A percentile compares a stretch with the other conserved stretches of the same genome.
Evolutionary conservation across 306 rosid species (phyloP).

Genomic region (Begonia masoniana): DNA sequence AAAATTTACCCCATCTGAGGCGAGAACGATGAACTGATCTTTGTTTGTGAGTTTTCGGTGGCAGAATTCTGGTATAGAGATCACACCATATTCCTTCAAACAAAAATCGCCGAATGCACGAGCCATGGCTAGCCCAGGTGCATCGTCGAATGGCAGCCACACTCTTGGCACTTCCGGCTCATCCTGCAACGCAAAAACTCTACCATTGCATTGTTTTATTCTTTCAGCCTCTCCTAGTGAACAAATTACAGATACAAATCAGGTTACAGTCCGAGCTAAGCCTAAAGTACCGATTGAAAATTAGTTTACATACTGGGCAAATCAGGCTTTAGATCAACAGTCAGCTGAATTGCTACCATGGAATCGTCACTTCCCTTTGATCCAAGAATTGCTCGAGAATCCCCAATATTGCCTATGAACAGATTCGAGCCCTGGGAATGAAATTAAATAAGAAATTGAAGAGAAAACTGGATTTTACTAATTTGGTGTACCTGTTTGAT

Average conservation of each 20-base stretch:
- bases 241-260: constrained; percentile 1
- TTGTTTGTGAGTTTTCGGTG: constrained; percentile 25
- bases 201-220: constrained; percentile 45
- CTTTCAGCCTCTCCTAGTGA: constrained; percentile 43
- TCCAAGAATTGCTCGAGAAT: constrained; percentile 91
- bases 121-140: constrained; percentile 57
- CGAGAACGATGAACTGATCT: constrained; percentile 40
- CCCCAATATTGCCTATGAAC: constrained; percentile 77
- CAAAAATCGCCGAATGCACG: constrained; percentile 54
- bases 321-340: constrained; percentile 92
- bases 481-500: constrained; percentile 60
- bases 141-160: constrained; percentile 42
- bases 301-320: constrained; percentile 56
- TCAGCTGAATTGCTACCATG: constrained; percentile 73
- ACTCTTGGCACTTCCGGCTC: constrained; percentile 56
- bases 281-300: background rate
- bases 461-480: constrained; percentile 6
- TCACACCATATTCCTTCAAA: constrained; percentile 45
- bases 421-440: constrained; percentile 65
- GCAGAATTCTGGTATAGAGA: constrained; percentile 37
- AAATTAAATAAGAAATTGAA: constrained; percentile 14
- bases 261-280: constrained; percentile 5
- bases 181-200: constrained; percentile 49
- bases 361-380: constrained; percentile 57
- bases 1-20: constrained; percentile 44